Percentiles rank a stretch among this genome's conserved stretches.
phyloP scores from a whole-genome alignment of 352 stramenopile species.

The Pelagophyceae sp. region DNA sequence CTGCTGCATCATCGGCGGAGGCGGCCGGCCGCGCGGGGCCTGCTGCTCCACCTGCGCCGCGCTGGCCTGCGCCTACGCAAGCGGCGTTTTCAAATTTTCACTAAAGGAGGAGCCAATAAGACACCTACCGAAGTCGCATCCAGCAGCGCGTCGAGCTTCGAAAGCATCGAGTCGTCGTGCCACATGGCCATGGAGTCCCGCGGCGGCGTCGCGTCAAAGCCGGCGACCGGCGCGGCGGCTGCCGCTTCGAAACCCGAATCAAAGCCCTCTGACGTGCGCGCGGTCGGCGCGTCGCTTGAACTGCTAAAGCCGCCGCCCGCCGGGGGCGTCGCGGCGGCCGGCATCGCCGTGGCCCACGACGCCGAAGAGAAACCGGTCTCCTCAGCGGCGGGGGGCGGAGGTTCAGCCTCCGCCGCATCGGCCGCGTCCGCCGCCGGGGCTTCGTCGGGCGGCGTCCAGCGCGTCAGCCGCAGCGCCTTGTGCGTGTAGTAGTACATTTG shows the following conservation, averaged over 20 bases:
- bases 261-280: too few relatives aligned
- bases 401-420: neutral
- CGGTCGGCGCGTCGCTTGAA: neutral
- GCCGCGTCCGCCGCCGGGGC: neutral
- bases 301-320: neutral
- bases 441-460: neutral
- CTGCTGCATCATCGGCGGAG: too few relatives aligned
- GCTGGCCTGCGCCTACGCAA: too few relatives aligned
- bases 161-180: neutral
- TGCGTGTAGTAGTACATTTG: constrained; percentile 20
- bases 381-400: neutral
- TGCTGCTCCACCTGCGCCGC: too few relatives aligned
- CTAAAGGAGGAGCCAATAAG: too few relatives aligned
- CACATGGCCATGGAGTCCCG: neutral
- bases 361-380: neutral
- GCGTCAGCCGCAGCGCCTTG: neutral
- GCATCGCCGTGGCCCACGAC: neutral
- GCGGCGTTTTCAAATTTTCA: too few relatives aligned
- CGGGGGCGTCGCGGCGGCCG: too few relatives aligned
- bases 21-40: too few relatives aligned
- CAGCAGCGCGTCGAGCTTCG: neutral
- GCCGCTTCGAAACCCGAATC: neutral
- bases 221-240: neutral
- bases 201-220: neutral
- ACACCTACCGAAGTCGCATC: too few relatives aligned